Conservation (phyloP, 352 stramenopile species). For the Plasmopara viticola region DNA sequence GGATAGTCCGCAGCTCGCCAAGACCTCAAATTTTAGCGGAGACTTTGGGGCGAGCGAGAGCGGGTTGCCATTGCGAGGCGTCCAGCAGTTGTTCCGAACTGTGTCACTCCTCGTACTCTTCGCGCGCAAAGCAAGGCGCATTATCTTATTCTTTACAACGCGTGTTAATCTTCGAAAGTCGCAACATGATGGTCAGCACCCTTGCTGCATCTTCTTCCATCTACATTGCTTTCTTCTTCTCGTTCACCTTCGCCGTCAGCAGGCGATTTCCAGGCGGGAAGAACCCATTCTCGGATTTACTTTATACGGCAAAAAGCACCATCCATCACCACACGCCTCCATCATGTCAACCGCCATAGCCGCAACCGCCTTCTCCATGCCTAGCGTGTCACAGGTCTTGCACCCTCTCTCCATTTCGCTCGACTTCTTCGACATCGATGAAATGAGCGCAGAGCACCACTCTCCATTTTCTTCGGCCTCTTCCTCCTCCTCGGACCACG, state of each 20-base stretch:
- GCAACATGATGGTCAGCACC: constrained; percentile 15
- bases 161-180: constrained; percentile 24
- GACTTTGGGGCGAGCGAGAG: constrained; percentile 20
- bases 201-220: constrained; percentile 15
- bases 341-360: constrained; percentile 27
- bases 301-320: constrained; percentile 13
- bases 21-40: constrained; percentile 4
- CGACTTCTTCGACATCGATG: constrained; percentile 29
- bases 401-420: constrained; percentile 32
- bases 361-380: constrained; percentile 17
- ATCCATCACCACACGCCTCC: constrained; percentile 9
- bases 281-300: constrained; percentile 30
- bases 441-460: constrained; percentile 19
- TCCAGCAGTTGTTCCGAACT: constrained; percentile 11
- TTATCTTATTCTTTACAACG: constrained; percentile 26
- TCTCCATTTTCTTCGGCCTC: constrained; percentile 21
- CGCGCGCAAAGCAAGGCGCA: constrained; percentile 8
- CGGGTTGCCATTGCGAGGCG: constrained; percentile 9
- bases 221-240: constrained; percentile 2
- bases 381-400: constrained; percentile 18
- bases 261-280: constrained; percentile 5
- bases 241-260: constrained; percentile 4
- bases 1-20: background rate
- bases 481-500: constrained; percentile 16
- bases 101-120: constrained; percentile 19